Evolutionary conservation across 2,329 filamentous ascomycete genomes (phyloP).

Genomic region (Alternaria conjuncta): DNA sequence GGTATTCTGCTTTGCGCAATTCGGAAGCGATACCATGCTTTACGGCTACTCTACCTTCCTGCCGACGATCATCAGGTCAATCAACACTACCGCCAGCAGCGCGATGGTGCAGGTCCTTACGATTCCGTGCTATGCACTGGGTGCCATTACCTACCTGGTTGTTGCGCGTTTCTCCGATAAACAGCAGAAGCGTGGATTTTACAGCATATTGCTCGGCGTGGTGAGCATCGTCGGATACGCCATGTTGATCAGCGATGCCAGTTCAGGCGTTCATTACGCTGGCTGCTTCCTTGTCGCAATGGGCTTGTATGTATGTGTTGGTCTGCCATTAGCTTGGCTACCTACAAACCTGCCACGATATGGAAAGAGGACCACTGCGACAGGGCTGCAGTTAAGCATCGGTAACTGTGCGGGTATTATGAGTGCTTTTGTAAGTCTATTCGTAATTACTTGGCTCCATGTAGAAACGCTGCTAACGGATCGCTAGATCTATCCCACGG

Average conservation of each 20-base stretch:
- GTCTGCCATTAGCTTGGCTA: conserved; percentile 64
- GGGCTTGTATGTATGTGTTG: conserved; percentile 70
- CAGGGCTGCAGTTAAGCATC: conserved; percentile 72
- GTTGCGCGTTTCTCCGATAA: conserved; percentile 72
- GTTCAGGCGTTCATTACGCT: conserved; percentile 72
- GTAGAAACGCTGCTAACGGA: conserved; percentile 8
- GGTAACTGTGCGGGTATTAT: conserved; percentile 76
- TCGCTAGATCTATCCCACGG: conserved; percentile 54
- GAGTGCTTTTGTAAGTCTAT: conserved; percentile 67
- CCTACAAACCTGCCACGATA: conserved; percentile 75
- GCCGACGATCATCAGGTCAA: conserved; percentile 76
- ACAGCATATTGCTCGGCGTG: conserved; percentile 66
- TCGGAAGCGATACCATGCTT: conserved; percentile 76
- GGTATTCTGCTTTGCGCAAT: conserved; percentile 72
- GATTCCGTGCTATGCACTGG: conserved; percentile 77
- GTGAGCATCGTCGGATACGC: conserved; percentile 73
- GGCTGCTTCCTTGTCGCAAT: conserved; percentile 78
- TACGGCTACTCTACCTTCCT: conserved; percentile 81
- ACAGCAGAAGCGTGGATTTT: conserved; percentile 69
- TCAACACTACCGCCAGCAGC: conserved; percentile 66
- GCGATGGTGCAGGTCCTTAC: conserved; percentile 77
- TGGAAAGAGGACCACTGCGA: conserved; percentile 76
- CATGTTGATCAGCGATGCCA: conserved; percentile 66
- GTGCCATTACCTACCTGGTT: conserved; percentile 71
- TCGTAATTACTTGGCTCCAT: background rate